Evolutionary conservation across 768 basidiomycete genomes (phyloP).

Genomic region (Jaapia argillacea): DNA sequence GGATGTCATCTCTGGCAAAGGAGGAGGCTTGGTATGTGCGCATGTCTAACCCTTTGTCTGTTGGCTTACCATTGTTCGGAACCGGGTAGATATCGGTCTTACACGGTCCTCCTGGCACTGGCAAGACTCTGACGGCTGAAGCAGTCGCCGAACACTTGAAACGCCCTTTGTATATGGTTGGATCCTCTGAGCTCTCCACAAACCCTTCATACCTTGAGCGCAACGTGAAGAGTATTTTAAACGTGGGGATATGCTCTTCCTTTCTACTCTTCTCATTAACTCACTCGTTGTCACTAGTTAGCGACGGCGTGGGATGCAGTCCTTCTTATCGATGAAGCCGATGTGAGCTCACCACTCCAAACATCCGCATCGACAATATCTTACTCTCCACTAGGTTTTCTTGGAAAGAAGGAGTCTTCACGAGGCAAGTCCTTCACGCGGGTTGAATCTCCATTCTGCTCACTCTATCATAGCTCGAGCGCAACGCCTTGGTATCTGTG

Average conservation of each 20-base stretch:
- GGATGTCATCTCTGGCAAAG: conserved; percentile 1
- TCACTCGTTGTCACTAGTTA: too few species aligned
- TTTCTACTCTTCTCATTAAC: neutral
- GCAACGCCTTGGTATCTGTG: conserved; percentile 18
- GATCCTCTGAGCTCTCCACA: conserved; percentile 45
- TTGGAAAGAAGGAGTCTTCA: neutral
- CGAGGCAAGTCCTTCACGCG: neutral
- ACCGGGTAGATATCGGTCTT: conserved; percentile 13
- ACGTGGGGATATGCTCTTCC: conserved; percentile 5
- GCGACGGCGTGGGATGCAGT: conserved; percentile 16
- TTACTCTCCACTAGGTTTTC: neutral
- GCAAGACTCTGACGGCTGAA: conserved; percentile 51
- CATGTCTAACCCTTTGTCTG: neutral
- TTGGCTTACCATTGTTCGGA: too few species aligned
- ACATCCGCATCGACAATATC: neutral
- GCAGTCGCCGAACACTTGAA: conserved; percentile 47
- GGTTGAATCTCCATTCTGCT: neutral
- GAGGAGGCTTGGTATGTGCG: neutral
- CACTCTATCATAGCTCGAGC: conserved; percentile 6
- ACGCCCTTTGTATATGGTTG: conserved; percentile 41
- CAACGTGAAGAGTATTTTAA: conserved; percentile 20
- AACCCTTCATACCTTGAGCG: conserved; percentile 32
- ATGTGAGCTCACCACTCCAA: conserved; percentile 3
- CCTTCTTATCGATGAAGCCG: conserved; percentile 16
- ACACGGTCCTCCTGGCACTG: conserved; percentile 15